Percentiles rank a stretch among this genome's conserved stretches.
phyloP scores from a whole-genome alignment of 1,284 basidiomycete genomes.

The Trichosporon faecale region DNA sequence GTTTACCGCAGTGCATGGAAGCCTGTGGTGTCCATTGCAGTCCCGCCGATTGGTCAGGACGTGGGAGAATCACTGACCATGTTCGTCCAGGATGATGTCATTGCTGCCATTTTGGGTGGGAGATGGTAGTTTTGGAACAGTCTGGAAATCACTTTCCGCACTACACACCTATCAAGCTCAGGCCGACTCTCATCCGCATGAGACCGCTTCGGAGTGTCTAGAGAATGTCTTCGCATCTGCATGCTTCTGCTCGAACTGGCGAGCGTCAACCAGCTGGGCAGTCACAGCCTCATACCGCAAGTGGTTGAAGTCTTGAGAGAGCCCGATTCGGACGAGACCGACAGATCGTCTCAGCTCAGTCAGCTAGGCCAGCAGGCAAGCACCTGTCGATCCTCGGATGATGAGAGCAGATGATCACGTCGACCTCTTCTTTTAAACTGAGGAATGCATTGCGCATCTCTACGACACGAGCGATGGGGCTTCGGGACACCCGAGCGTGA shows the following conservation, averaged over 20 bases:
- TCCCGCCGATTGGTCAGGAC: neutral
- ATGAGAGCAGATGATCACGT: no score
- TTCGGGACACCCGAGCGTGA: neutral
- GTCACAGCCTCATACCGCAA: no score
- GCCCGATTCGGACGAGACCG: no score
- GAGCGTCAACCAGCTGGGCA: no score
- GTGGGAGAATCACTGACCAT: neutral
- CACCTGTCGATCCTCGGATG: no score
- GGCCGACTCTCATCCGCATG: neutral
- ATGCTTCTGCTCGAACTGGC: no score
- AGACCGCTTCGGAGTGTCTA: no score
- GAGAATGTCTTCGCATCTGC: no score
- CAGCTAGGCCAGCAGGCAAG: no score
- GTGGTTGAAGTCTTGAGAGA: no score
- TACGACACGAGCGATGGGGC: neutral
- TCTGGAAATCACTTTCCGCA: neutral
- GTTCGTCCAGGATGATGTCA: neutral
- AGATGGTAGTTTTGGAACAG: neutral
- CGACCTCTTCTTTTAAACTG: no score
- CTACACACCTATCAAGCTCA: neutral
- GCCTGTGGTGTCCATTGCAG: neutral
- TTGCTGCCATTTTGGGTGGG: neutral
- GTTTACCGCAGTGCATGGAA: neutral
- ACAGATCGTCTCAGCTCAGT: no score
- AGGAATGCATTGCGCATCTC: neutral